These are phyloP conservation scores for Boletus subcaerulescens DNA, from an alignment of 768 basidiomycete genomes.

Conservation along the genomic window DNA sequence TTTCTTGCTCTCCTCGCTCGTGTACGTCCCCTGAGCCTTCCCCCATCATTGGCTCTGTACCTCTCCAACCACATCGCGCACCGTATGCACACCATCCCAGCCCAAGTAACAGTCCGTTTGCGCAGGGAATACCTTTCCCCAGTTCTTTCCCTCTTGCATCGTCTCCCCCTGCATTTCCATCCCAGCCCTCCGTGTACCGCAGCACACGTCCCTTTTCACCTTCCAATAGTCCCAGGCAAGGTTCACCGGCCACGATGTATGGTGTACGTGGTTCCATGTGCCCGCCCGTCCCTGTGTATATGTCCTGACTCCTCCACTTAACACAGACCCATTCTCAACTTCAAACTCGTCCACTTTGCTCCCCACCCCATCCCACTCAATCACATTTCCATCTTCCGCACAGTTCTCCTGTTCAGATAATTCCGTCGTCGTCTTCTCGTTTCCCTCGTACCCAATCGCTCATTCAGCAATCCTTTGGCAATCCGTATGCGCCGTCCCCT, in stretches of 20 bases:
- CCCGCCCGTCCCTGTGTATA: background rate
- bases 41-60: background rate
- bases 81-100: conserved; percentile 9
- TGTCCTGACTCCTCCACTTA: background rate
- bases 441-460: conserved; percentile 15
- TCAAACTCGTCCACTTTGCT: background rate
- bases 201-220: conserved; percentile 6
- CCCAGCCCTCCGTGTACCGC: background rate
- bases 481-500: background rate
- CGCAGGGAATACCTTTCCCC: conserved; percentile 13
- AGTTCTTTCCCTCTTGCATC: conserved; percentile 9
- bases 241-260: conserved; percentile 11
- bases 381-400: conserved; percentile 6
- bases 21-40: conserved; percentile 12
- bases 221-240: background rate
- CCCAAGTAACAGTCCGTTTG: conserved; percentile 5
- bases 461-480: conserved; percentile 15
- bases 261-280: conserved; percentile 9
- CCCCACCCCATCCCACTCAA: conserved; percentile 3
- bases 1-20: conserved; percentile 13
- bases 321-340: conserved; percentile 3
- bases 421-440: conserved; percentile 3
- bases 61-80: conserved; percentile 1
- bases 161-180: conserved; percentile 7
- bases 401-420: background rate